Conservation (phyloP, 129 eudicot species). For the Glebionis coronaria region DNA sequence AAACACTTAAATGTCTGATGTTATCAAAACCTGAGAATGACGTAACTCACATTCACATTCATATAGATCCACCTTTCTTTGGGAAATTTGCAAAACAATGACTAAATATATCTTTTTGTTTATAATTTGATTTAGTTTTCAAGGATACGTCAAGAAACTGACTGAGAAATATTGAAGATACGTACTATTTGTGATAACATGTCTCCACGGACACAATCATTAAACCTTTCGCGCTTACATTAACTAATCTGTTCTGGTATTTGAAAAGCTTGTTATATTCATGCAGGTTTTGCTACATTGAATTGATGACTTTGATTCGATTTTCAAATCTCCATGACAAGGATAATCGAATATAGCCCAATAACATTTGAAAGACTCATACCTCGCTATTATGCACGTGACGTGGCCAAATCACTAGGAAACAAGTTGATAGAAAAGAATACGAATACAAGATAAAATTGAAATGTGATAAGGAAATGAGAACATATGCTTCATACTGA, state of each 20-base stretch:
- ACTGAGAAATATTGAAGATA: too few species aligned
- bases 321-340: not conserved
- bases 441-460: conserved; percentile 10
- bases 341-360: not conserved
- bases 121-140: too few species aligned
- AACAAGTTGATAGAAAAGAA: conserved; percentile 19
- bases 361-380: not conserved
- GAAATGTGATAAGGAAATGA: conserved; percentile 22
- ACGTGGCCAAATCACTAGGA: conserved; percentile 6
- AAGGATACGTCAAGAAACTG: too few species aligned
- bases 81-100: too few species aligned
- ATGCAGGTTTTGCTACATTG: not conserved
- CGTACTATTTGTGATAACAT: too few species aligned
- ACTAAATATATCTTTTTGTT: too few species aligned
- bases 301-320: conserved; percentile 3
- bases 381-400: not conserved
- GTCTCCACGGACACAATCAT: not conserved
- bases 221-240: not conserved
- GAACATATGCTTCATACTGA: conserved; percentile 25
- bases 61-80: too few species aligned
- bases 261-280: not conserved
- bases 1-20: too few species aligned
- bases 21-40: too few species aligned
- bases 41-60: too few species aligned
- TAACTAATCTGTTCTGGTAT: not conserved